These are phyloP conservation scores for Diplodia intermedia DNA, from an alignment of 2,329 filamentous ascomycete species.

Conservation along the genomic window DNA sequence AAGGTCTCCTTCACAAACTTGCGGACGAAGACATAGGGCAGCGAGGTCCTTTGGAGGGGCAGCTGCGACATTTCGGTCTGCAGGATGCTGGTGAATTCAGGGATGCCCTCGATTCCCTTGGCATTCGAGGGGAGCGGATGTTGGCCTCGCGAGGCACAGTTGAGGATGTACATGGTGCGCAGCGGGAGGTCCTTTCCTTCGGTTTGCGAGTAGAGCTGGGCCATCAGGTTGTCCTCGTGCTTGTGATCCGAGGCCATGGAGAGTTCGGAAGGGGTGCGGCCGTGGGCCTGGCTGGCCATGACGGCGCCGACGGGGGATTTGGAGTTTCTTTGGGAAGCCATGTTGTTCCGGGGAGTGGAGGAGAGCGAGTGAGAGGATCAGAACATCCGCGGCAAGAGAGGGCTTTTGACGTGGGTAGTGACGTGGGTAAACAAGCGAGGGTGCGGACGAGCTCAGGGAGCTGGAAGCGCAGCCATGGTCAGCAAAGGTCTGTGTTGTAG, in stretches of 20 bases:
- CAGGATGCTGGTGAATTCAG: conserved; percentile 58
- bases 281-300: conserved; percentile 27
- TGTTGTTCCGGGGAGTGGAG: conserved; percentile 17
- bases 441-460: conserved; percentile 14
- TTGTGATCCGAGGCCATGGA: conserved; percentile 39
- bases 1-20: conserved; percentile 59
- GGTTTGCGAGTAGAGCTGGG: conserved; percentile 64
- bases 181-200: conserved; percentile 70
- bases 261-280: conserved; percentile 47
- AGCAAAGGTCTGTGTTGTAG: conserved; percentile 27
- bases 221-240: conserved; percentile 44
- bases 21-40: conserved; percentile 68
- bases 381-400: conserved; percentile 20
- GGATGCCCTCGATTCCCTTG: conserved; percentile 51
- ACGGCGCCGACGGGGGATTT: conserved; percentile 24
- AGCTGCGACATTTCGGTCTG: conserved; percentile 65
- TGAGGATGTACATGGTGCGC: conserved; percentile 72
- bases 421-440: conserved; percentile 26
- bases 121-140: conserved; percentile 44
- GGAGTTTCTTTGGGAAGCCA: conserved; percentile 23
- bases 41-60: conserved; percentile 65
- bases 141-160: conserved; percentile 62
- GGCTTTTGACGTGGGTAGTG: conserved; percentile 21
- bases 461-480: conserved; percentile 21
- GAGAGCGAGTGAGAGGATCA: conserved; percentile 4